Base-by-base conservation (phyloP, 176 grass and related monocot species). In the Rhynchospora breviuscula region DNA sequence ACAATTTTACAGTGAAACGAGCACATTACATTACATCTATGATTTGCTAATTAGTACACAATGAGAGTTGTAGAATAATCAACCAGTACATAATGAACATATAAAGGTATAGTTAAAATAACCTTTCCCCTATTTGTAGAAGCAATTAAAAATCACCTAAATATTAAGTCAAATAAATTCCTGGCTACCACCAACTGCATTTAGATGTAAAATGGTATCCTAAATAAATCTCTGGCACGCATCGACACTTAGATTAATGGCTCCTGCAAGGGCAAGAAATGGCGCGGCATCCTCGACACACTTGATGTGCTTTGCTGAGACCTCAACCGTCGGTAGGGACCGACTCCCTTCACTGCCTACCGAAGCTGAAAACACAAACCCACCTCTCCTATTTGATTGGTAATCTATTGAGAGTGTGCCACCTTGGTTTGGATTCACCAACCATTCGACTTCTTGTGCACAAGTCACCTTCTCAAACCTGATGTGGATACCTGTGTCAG, bases 231-330 rank as follows among this genome's bases (percentile, higher is more conserved):
- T 82, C 13, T 81, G 48, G 85, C 94, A 97, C 8, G 88, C 92
- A 75, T 97, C 87, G 78, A 97, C 88, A 81, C 90, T 94, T 1
- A 97, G 81, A 64, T 97, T 92, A 1, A 91, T 59, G 1, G 94
- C 92, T 3, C 90, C 92, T 0, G 92, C 90, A 2, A 97, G 84
- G 0, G 90, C 94, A 0, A 97, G 87, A 76, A 92, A 97, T 15
- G 90, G 85, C 0, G 90, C 92, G 7, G 90, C 92, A 17, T 97
- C 94, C 87, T 97, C 90, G 1, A 88, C 59, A 79, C 92, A 97
- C 0, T 69, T 86, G 0, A 97, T 87, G 66, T 97, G 88, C 12
- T 88, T 83, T 33, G 89, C 81, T 0, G 92, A 90, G 0, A 97
- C 87, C 88, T 94, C 90, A 49, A 94, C 90, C 1, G 66, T 67